Evolutionary conservation across 306 rosid genomes (phyloP), one percentile per base, ranked within the genome.

Genomic region (Acmispon strigosus): DNA sequence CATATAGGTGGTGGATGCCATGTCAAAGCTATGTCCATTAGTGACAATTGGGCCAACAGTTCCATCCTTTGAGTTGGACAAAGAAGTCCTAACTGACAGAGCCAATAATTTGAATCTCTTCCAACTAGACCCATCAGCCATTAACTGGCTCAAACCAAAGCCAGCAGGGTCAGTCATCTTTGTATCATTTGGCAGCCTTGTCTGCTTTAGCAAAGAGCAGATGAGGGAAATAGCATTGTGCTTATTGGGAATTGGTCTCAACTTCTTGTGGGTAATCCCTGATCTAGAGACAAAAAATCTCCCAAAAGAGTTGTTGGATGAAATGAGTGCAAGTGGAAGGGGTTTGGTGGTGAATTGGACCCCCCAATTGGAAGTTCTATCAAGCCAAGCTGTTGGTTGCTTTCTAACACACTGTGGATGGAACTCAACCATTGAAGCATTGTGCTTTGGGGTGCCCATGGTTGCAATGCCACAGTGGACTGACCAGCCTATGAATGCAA

Each of bases 21-120:
- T 90, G 86, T 82, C 88, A 71, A 81, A 87, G 78, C 14, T 78
- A 52, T 81, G 70, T 68, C 80, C 80, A 18, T 0, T 81, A 50
- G 42, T 90, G 27, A 80, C 90, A 12, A 78, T 90, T 42, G 96
- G 92, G 11, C 90, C 92, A 42, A 77, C 90, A 18, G 51, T 85
- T 71, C 91, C 92, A 60, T 82, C 80, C 7, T 6, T 56, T 9
- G 56, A 85, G 84, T 57, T 85, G 44, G 89, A 82, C 84, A 83
- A 83, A 3, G 62, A 55, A 42, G 27, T 76, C 12, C 22, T 72
- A 71, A 68, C 84, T 11, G 87, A 85, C 81, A 74, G 39, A 13
- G 82, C 76, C 0, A 87, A 90, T 34, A 78, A 81, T 6, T 4
- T 85, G 6, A 44, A 68, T 36, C 84, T 90, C 32, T 84, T 80